Base-by-base conservation (phyloP, 768 basidiomycete species). In the Suillus brevipes region DNA sequence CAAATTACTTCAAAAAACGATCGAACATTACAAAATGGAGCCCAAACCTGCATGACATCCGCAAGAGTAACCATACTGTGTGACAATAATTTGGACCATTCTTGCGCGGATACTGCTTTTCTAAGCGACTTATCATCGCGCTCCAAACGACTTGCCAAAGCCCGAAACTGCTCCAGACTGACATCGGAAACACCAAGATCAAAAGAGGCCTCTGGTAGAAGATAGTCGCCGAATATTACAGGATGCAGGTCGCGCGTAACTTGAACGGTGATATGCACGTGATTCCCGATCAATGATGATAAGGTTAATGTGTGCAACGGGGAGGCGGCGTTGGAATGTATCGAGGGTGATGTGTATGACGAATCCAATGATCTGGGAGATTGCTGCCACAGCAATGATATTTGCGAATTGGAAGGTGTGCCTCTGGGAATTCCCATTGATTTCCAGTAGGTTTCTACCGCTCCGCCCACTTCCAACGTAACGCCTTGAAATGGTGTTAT, bases 401-500 rank as follows among this genome's bases (percentile, higher is more conserved):
- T 78, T 68, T 76, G 79, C 75, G 64, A 74, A 73, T 61, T 70
- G 72, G 67, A 72, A 62, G 58, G 72, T 62, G 53, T 75, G 61
- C 73, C 69, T 67, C 73, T 72, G 10, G 74, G 67, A 58, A 76
- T 20, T 68, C 77, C 68, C 74, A 77, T 18, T 78, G 95, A 96
- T 79, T 98, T 99, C 97, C 97, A 99, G 76, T 99, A 99, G 0
- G 97, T 99, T 79, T 99, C 96, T 36, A 99, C 86, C 60, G 92
- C 89, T 31, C 97, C 97, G 28, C 95, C 96, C 62, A 98, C 91
- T 78, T 96, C 94, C 14, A 99, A 83, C 64, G 94, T 94, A 58
- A 95, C 94, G 3, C 93, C 95, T 64, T 89, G 87, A 78, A 99
- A 99, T 1, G 95, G 91, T 10, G 88, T 90, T 66, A 97, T 87